Conservation (phyloP, 139 green algal genomes). For the Chlorella sp. region DNA sequence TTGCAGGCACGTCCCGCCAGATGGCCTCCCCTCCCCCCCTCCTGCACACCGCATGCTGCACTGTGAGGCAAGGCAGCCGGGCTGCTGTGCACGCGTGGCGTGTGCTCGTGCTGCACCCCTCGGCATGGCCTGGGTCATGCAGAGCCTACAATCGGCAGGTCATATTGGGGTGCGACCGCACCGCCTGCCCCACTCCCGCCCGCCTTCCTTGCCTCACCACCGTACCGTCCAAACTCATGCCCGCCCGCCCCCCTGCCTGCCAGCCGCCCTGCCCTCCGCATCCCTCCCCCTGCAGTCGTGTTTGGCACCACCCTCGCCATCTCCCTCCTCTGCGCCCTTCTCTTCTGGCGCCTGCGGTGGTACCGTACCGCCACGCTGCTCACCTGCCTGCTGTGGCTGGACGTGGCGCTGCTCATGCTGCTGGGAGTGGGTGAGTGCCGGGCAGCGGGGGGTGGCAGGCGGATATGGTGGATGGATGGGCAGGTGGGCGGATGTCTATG, state of each 20-base stretch:
- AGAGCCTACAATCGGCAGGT: neutral
- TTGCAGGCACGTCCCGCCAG: neutral
- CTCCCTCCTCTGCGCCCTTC: neutral
- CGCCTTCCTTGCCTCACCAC: neutral
- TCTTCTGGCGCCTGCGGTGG: constrained; percentile 1
- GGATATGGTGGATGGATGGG: neutral
- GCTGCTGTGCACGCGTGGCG: too few species aligned
- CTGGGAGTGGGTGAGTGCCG: constrained; percentile 41
- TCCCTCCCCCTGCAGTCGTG: neutral
- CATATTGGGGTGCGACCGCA: neutral
- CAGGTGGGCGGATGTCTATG: too few species aligned
- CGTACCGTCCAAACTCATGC: neutral
- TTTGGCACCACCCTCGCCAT: constrained; percentile 34
- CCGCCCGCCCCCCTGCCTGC: neutral
- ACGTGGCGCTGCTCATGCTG: constrained; percentile 44
- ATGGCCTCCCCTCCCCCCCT: neutral
- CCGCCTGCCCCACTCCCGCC: neutral
- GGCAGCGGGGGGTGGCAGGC: neutral
- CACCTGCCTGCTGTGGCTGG: constrained; percentile 38
- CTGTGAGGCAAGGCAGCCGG: neutral
- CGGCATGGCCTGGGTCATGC: neutral
- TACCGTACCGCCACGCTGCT: constrained; percentile 3
- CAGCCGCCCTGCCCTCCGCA: neutral
- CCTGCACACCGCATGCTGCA: neutral
- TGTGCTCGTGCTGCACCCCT: too few species aligned